Percentiles rank a stretch among this genome's conserved stretches.
These are phyloP conservation scores for Torulaspora franciscae DNA, from an alignment of 805 yeast species.

Conservation along the genomic window DNA sequence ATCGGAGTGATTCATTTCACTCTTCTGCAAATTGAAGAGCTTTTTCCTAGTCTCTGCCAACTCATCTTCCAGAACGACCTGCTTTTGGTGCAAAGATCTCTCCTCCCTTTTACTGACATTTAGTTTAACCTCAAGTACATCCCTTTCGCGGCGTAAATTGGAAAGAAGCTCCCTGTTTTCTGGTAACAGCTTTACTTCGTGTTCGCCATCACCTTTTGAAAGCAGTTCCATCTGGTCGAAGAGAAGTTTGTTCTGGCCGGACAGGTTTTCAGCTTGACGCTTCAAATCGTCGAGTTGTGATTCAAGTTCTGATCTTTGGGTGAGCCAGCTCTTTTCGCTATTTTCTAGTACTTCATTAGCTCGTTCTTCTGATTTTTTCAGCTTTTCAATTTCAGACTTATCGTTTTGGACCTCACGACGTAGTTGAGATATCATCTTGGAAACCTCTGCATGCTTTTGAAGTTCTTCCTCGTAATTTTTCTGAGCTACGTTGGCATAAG, in stretches of 20 bases:
- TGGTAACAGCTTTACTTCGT: constrained; percentile 5
- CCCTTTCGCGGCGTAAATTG: constrained; percentile 70
- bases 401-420: constrained; percentile 37
- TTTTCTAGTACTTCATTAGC: constrained; percentile 34
- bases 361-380: constrained; percentile 30
- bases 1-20: constrained; percentile 25
- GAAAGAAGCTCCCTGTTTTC: constrained; percentile 51
- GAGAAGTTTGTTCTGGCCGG: constrained; percentile 62
- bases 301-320: constrained; percentile 41
- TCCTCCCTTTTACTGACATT: constrained; percentile 51
- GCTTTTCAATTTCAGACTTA: constrained; percentile 26
- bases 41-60: constrained; percentile 50
- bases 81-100: constrained; percentile 46
- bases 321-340: constrained; percentile 44
- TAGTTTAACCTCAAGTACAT: constrained; percentile 57
- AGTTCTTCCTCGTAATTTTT: constrained; percentile 52
- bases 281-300: constrained; percentile 45
- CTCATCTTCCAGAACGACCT: constrained; percentile 46
- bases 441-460: constrained; percentile 49
- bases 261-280: constrained; percentile 49
- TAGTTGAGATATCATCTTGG: constrained; percentile 39
- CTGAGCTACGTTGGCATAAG: constrained; percentile 47
- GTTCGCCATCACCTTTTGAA: constrained; percentile 18
- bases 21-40: constrained; percentile 38
- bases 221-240: constrained; percentile 59